Evolutionary conservation across 2,329 filamentous ascomycete genomes (phyloP).

Genomic region (Ophiostoma quercus): DNA sequence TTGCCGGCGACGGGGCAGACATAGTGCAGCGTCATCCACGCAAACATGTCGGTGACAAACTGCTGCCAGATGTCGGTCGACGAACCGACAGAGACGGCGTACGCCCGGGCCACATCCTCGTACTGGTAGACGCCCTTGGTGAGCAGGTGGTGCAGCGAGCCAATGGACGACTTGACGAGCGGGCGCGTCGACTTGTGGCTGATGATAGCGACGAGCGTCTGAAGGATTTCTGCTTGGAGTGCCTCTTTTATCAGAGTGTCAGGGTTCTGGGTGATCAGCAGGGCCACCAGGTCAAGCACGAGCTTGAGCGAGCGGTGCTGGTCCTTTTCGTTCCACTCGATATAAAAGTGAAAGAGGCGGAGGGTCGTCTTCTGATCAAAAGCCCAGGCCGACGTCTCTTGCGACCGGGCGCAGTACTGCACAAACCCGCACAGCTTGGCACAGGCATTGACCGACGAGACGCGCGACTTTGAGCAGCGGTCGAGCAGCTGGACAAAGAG

Average conservation of each 20-base stretch:
- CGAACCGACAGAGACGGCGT: conserved; percentile 29
- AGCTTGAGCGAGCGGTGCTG: conserved; percentile 59
- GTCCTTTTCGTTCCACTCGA: conserved; percentile 63
- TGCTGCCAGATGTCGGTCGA: conserved; percentile 32
- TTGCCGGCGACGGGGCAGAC: conserved; percentile 57
- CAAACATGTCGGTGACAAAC: conserved; percentile 36
- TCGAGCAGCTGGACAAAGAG: conserved; percentile 46
- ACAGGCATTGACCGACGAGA: conserved; percentile 53
- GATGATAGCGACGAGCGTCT: conserved; percentile 54
- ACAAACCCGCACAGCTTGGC: conserved; percentile 58
- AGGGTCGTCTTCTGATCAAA: conserved; percentile 46
- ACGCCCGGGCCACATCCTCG: conserved; percentile 42
- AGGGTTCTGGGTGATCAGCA: conserved; percentile 49
- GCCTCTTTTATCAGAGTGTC: conserved; percentile 35
- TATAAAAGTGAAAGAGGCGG: conserved; percentile 55
- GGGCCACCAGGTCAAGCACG: conserved; percentile 53
- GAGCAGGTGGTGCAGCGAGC: conserved; percentile 61
- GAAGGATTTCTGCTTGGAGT: conserved; percentile 45
- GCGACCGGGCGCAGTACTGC: conserved; percentile 51
- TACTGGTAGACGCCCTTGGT: conserved; percentile 53
- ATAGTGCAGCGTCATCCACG: conserved; percentile 52
- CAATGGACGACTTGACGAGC: conserved; percentile 64
- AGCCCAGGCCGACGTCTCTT: conserved; percentile 40
- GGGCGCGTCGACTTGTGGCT: conserved; percentile 56
- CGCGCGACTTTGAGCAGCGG: conserved; percentile 49